Conservation (phyloP, 495 filamentous ascomycete genomes). For the Tuber melanosporum region DNA sequence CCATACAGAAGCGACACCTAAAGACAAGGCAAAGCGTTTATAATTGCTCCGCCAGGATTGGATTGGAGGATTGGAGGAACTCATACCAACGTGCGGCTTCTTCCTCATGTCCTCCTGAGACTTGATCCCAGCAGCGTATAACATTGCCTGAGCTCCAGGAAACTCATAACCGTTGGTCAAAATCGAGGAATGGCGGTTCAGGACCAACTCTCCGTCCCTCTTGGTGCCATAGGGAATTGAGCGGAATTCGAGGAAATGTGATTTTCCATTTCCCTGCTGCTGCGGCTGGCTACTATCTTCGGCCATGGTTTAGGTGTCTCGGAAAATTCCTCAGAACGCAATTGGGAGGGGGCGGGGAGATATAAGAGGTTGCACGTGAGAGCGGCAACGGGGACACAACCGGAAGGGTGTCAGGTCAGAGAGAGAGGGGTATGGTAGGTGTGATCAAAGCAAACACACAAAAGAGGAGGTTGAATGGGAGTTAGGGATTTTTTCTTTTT, state of each 20-base stretch:
- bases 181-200: constrained; percentile 68
- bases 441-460: background rate
- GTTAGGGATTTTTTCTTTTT: constrained; percentile 17
- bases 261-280: constrained; percentile 23
- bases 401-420: constrained; percentile 13
- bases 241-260: constrained; percentile 40
- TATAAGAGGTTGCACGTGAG: constrained; percentile 2
- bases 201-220: constrained; percentile 55
- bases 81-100: constrained; percentile 76
- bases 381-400: constrained; percentile 15
- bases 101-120: constrained; percentile 79
- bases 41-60: background rate
- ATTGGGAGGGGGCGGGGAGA: background rate
- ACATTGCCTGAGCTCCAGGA: constrained; percentile 93
- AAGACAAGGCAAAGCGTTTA: constrained; percentile 14
- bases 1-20: constrained; percentile 72
- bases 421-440: constrained; percentile 20
- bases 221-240: constrained; percentile 43
- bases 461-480: constrained; percentile 12
- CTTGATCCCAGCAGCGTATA: constrained; percentile 88
- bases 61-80: constrained; percentile 10
- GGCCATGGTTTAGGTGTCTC: constrained; percentile 19
- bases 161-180: constrained; percentile 81
- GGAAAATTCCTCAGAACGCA: constrained; percentile 11
- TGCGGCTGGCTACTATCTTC: constrained; percentile 28